phyloP scores from a whole-genome alignment of 768 basidiomycete genomes.

The Panus rudis region DNA sequence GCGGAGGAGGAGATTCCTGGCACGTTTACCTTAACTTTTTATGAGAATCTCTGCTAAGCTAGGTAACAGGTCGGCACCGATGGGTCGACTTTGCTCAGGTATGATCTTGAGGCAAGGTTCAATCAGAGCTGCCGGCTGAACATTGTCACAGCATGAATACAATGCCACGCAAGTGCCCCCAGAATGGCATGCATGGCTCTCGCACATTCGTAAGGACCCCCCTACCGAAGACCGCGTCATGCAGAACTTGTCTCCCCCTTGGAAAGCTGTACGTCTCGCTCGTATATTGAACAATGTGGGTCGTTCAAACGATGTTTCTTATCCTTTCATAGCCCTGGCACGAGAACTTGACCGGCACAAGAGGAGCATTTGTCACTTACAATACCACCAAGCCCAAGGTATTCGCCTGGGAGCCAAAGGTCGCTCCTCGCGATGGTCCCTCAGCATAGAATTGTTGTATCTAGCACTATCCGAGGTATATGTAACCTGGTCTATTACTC shows the following conservation, averaged over 20 bases:
- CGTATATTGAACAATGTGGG: neutral
- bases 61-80: conserved; percentile 73
- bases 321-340: conserved; percentile 54
- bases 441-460: conserved; percentile 8
- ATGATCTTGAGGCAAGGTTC: neutral
- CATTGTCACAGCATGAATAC: conserved; percentile 54
- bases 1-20: conserved; percentile 84
- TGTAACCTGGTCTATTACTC: conserved; percentile 1
- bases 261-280: conserved; percentile 66
- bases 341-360: conserved; percentile 90
- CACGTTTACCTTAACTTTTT: conserved; percentile 26
- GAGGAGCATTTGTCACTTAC: conserved; percentile 86
- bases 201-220: conserved; percentile 79
- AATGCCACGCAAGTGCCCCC: conserved; percentile 92
- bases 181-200: conserved; percentile 96
- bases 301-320: neutral
- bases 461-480: neutral
- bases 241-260: conserved; percentile 61
- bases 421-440: conserved; percentile 37
- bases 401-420: conserved; percentile 76
- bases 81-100: conserved; percentile 95
- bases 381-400: conserved; percentile 83
- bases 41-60: neutral
- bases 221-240: conserved; percentile 72
- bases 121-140: neutral